Evolutionary conservation across 345 rosid genomes (phyloP).

Genomic region (Limnanthes douglasii): DNA sequence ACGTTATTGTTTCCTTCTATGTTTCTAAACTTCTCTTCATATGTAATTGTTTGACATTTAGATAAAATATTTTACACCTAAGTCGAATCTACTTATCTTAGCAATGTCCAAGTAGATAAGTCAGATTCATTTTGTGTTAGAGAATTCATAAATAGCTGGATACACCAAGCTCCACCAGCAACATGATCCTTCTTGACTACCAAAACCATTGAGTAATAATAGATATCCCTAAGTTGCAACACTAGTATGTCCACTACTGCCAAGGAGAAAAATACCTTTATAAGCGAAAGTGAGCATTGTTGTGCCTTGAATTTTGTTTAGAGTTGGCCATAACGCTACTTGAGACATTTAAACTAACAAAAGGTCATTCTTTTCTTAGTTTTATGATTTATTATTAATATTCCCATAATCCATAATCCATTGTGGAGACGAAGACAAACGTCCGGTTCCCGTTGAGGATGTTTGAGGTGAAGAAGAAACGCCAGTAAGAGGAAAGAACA

Average conservation of each 20-base stretch:
- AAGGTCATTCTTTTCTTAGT: too few species aligned
- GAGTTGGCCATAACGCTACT: too few species aligned
- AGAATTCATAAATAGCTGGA: slow-evolving; percentile 88
- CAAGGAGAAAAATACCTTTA: too few species aligned
- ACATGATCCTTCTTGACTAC: slow-evolving; percentile 90
- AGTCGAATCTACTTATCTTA: slow-evolving; percentile 58
- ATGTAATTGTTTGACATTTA: too few species aligned
- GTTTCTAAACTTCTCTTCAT: too few species aligned
- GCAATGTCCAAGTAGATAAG: slow-evolving; percentile 80
- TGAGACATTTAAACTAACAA: slow-evolving; percentile 5
- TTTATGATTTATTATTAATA: too few species aligned
- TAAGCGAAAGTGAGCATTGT: too few species aligned
- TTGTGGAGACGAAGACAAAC: slow-evolving; percentile 76
- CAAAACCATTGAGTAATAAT: slow-evolving; percentile 19
- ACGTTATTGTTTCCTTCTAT: too few species aligned
- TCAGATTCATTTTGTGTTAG: slow-evolving; percentile 81
- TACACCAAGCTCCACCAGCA: slow-evolving; percentile 90
- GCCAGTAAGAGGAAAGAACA: slow-evolving; percentile 71
- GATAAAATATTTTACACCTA: too few species aligned
- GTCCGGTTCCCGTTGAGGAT: slow-evolving; percentile 28
- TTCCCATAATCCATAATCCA: slow-evolving; percentile 93
- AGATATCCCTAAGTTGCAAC: too few species aligned
- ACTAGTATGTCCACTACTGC: too few species aligned
- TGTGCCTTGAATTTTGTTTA: too few species aligned
- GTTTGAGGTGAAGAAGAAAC: slow-evolving; percentile 69